Conservation (phyloP, 108 stramenopile genomes). For the Schizochytrium sp. region DNA sequence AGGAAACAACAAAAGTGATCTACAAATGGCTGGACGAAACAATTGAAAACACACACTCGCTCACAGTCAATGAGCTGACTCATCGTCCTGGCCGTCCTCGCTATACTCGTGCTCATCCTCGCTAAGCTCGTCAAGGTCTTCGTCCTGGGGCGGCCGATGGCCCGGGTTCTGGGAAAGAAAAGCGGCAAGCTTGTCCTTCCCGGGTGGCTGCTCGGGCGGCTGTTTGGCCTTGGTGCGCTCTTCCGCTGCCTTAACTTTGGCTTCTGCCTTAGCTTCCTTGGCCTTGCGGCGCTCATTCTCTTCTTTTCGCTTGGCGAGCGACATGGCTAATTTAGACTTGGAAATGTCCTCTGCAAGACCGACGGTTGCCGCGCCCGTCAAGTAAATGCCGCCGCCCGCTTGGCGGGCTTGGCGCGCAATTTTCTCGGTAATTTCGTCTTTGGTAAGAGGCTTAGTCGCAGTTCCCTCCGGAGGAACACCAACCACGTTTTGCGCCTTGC, state of each 20-base stretch:
- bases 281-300: neutral
- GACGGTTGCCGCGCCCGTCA: conserved; percentile 5
- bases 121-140: too few species aligned
- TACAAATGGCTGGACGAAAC: too few species aligned
- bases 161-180: neutral
- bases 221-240: neutral
- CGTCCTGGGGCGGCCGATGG: neutral
- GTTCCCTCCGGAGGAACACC: too few species aligned
- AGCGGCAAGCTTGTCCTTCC: neutral
- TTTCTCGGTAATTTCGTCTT: neutral
- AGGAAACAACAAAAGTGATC: too few species aligned
- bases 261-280: neutral
- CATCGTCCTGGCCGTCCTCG: too few species aligned
- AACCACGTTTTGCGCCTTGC: too few species aligned
- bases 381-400: neutral
- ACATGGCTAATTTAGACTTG: neutral
- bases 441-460: neutral
- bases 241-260: neutral
- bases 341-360: neutral
- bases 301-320: neutral
- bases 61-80: too few species aligned
- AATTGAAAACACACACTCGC: too few species aligned
- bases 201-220: neutral
- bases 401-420: neutral
- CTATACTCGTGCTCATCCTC: too few species aligned